A percentile compares a stretch with the other conserved stretches of the same genome.
Evolutionary conservation across 1,284 basidiomycete genomes (phyloP).

Genomic region (Ustilago bromivora): DNA sequence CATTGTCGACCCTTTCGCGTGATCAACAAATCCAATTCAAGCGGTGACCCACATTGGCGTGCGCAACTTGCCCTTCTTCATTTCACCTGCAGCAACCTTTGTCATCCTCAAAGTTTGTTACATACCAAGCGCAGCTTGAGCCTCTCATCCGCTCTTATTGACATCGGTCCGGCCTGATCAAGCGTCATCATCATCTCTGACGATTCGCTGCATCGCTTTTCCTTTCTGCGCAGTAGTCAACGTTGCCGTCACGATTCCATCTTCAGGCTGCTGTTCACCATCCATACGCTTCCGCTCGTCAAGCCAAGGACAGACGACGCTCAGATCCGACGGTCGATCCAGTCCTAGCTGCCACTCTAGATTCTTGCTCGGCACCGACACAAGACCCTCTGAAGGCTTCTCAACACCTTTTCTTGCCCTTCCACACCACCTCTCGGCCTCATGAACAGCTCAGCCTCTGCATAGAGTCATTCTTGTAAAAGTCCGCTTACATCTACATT

Average conservation of each 20-base stretch:
- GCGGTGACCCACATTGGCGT: neutral
- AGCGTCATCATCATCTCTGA: neutral
- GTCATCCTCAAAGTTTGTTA: neutral
- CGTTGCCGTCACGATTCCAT: neutral
- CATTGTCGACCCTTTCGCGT: neutral
- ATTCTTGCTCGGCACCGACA: too few relatives aligned
- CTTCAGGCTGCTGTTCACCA: neutral
- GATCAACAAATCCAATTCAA: neutral
- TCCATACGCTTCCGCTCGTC: slow-evolving; percentile 23
- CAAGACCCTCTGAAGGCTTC: too few relatives aligned
- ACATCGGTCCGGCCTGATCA: neutral
- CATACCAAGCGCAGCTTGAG: neutral
- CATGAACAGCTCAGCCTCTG: neutral
- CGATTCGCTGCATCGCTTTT: neutral
- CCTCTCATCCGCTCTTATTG: neutral
- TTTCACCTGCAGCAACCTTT: slow-evolving; percentile 1
- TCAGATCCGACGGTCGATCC: neutral
- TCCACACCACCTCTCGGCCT: neutral
- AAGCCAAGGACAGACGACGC: neutral
- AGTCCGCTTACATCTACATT: neutral
- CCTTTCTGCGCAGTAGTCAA: neutral
- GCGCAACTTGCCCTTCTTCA: neutral
- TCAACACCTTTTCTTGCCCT: neutral
- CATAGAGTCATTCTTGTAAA: neutral
- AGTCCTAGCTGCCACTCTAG: neutral